Evolutionary conservation across 257 asterid species (phyloP).

Genomic region (Solanum corneliomulleri): DNA sequence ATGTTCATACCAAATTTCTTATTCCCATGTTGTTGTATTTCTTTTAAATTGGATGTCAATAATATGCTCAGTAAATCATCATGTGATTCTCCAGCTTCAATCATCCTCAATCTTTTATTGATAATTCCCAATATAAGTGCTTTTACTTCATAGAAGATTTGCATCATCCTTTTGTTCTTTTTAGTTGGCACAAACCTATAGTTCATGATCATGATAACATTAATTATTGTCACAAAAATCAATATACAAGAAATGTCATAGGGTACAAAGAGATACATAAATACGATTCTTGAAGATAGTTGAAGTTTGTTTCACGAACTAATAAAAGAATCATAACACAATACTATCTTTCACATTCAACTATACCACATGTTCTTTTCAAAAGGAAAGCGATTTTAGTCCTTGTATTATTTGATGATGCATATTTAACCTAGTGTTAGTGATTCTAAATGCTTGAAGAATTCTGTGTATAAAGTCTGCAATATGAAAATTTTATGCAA

Average conservation of each 20-base stretch:
- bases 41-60: slow-evolving; percentile 8
- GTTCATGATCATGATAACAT: background rate
- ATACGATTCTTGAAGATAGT: no score
- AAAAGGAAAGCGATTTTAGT: no score
- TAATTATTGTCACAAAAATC: background rate
- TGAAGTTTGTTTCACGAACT: background rate
- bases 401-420: no score
- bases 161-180: slow-evolving; percentile 7
- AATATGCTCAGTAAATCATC: slow-evolving; percentile 16
- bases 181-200: slow-evolving; percentile 6
- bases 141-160: slow-evolving; percentile 1
- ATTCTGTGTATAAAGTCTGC: no score
- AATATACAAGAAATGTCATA: background rate
- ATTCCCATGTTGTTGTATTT: slow-evolving; percentile 3
- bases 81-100: background rate
- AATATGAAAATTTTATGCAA: no score
- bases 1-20: slow-evolving; percentile 7
- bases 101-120: background rate
- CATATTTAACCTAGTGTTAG: no score
- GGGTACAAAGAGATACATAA: background rate
- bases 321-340: background rate
- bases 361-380: no score
- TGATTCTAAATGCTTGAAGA: no score
- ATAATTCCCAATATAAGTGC: background rate
- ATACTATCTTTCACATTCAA: background rate